phyloP scores from a whole-genome alignment of 176 grass and related monocot genomes.

The Microstegium vimineum region DNA sequence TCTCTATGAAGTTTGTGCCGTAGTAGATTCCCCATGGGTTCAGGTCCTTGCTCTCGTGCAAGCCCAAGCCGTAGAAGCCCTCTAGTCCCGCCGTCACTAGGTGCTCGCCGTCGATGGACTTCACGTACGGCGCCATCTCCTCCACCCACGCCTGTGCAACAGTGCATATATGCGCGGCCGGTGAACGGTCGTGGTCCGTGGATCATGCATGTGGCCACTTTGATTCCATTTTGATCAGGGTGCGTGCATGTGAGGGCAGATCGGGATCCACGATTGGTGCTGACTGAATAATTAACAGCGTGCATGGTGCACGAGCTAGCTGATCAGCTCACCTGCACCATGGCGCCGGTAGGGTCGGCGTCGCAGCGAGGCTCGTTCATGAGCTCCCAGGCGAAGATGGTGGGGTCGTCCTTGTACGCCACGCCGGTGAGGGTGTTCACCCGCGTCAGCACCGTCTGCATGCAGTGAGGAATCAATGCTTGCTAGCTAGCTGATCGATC shows the following conservation, averaged over 20 bases:
- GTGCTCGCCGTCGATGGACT: constrained; percentile 59
- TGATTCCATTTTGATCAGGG: not conserved
- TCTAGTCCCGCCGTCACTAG: constrained; percentile 69
- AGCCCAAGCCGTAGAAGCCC: constrained; percentile 72
- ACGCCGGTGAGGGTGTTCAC: constrained; percentile 64
- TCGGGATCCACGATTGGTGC: not conserved
- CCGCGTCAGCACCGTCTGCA: constrained; percentile 56
- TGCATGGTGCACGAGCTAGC: not conserved
- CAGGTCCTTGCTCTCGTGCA: constrained; percentile 45
- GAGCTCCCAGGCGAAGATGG: constrained; percentile 87
- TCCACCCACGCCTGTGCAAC: constrained; percentile 74
- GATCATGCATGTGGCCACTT: not conserved
- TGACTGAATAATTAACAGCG: not conserved
- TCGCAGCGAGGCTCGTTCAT: constrained; percentile 82
- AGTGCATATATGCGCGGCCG: too few species aligned
- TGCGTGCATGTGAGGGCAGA: not conserved
- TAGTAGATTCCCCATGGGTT: constrained; percentile 65
- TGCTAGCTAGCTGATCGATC: too few species aligned
- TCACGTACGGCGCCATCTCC: constrained; percentile 76
- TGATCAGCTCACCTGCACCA: constrained; percentile 18
- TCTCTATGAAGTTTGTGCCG: constrained; percentile 64
- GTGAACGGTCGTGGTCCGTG: not conserved
- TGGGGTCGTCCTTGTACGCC: constrained; percentile 66
- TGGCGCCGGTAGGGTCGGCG: constrained; percentile 47
- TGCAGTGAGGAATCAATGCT: too few species aligned